Evolutionary conservation across 1,284 basidiomycete genomes (phyloP).

Genomic region (Irpex sp.): DNA sequence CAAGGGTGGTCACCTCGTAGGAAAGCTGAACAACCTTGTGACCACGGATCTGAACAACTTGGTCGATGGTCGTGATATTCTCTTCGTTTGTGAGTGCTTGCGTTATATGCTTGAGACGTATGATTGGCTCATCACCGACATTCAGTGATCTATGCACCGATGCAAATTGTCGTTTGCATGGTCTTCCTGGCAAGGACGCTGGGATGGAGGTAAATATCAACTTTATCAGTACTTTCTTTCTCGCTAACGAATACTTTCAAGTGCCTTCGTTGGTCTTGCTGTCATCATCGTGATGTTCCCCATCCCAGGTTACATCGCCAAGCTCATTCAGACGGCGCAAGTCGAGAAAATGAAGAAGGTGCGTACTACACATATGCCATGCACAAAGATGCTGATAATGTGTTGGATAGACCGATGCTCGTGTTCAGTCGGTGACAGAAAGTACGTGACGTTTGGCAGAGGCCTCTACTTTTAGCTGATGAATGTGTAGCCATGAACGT

Average conservation of each 20-base stretch:
- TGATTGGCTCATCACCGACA: background rate
- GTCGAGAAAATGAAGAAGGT: slow-evolving; percentile 30
- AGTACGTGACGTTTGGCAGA: slow-evolving; percentile 27
- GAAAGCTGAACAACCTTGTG: slow-evolving; percentile 45
- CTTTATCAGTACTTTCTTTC: background rate
- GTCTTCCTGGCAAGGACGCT: slow-evolving; percentile 39
- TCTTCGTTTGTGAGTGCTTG: slow-evolving; percentile 18
- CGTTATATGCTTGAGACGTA: background rate
- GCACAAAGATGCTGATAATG: slow-evolving; percentile 21
- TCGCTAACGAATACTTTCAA: slow-evolving; percentile 16
- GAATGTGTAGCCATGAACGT: slow-evolving; percentile 31
- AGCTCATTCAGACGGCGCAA: slow-evolving; percentile 26
- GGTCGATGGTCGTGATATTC: slow-evolving; percentile 30
- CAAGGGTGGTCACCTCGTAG: slow-evolving; percentile 40
- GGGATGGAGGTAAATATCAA: slow-evolving; percentile 35
- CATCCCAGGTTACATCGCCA: slow-evolving; percentile 37
- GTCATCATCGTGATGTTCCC: slow-evolving; percentile 51
- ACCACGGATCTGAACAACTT: slow-evolving; percentile 34
- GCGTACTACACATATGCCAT: slow-evolving; percentile 1
- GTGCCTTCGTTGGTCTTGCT: slow-evolving; percentile 49
- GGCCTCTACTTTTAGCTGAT: background rate
- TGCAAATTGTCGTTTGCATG: slow-evolving; percentile 33
- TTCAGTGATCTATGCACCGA: slow-evolving; percentile 31
- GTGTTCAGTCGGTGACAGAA: slow-evolving; percentile 49
- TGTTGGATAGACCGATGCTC: slow-evolving; percentile 38